phyloP scores from a whole-genome alignment of 1,284 basidiomycete genomes.

The Leccinum solheimii region DNA sequence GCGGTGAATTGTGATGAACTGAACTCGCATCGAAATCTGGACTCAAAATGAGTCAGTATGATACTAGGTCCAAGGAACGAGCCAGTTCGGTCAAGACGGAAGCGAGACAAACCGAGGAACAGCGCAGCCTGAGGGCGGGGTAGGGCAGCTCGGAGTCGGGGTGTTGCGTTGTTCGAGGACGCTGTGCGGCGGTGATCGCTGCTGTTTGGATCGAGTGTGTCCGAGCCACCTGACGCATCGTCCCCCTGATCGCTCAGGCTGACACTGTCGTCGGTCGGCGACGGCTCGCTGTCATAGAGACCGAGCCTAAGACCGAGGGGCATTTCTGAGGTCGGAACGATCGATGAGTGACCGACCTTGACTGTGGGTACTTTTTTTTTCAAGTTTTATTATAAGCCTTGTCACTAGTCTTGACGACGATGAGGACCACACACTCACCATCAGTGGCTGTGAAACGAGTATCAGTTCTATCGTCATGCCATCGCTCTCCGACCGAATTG shows the following conservation, averaged over 20 bases:
- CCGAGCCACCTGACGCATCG: slow-evolving; percentile 4
- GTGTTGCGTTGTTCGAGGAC: slow-evolving; percentile 29
- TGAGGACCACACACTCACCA: not conserved
- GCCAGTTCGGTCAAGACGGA: slow-evolving; percentile 6
- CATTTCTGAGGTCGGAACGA: slow-evolving; percentile 18
- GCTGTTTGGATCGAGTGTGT: slow-evolving; percentile 13
- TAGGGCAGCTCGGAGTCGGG: slow-evolving; percentile 20
- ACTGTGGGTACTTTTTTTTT: not conserved
- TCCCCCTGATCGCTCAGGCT: slow-evolving; percentile 14
- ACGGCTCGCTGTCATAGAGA: slow-evolving; percentile 25
- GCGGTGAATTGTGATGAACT: slow-evolving; percentile 14
- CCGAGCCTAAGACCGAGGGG: slow-evolving; percentile 17
- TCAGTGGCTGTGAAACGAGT: slow-evolving; percentile 27
- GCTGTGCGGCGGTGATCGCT: slow-evolving; percentile 31
- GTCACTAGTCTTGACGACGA: slow-evolving; percentile 17
- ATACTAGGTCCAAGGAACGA: not conserved
- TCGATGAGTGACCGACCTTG: slow-evolving; percentile 21
- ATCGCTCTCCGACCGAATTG: slow-evolving; percentile 44
- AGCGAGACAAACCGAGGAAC: slow-evolving; percentile 19
- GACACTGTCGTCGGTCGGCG: slow-evolving; percentile 13
- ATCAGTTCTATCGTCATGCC: slow-evolving; percentile 34
- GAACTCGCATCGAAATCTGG: slow-evolving; percentile 17
- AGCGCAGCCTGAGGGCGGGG: slow-evolving; percentile 14
- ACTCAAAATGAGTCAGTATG: slow-evolving; percentile 14
- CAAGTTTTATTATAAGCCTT: slow-evolving; percentile 5